Conservation (phyloP, 306 rosid species). For the Cucumis melo region DNA sequence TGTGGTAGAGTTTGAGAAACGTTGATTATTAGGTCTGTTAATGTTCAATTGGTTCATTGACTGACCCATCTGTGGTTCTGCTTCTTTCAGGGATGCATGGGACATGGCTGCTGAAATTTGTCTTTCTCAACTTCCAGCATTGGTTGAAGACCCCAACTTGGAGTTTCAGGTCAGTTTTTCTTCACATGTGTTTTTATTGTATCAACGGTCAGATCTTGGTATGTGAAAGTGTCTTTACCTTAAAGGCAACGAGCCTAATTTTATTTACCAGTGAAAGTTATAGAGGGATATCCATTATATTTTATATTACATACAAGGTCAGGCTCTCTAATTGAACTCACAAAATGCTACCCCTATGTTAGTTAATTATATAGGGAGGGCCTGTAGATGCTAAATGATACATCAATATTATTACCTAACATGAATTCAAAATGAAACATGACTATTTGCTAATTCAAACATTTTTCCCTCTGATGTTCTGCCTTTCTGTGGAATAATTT, state of each 20-base stretch:
- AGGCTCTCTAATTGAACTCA: not conserved
- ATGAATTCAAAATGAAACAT: not conserved
- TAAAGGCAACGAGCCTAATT: not conserved
- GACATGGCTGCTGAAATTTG: slow-evolving; percentile 99
- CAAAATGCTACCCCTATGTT: not conserved
- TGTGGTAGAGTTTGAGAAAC: slow-evolving; percentile 55
- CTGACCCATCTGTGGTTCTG: slow-evolving; percentile 8
- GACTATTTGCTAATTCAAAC: not conserved
- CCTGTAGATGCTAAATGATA: not conserved
- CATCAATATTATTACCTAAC: not conserved
- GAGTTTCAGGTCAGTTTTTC: slow-evolving; percentile 59
- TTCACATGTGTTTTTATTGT: not conserved
- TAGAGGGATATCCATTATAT: not conserved
- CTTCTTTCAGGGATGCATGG: slow-evolving; percentile 94
- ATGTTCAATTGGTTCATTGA: slow-evolving; percentile 4
- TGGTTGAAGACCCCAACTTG: slow-evolving; percentile 70
- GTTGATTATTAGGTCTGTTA: slow-evolving; percentile 12
- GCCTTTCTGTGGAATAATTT: not conserved
- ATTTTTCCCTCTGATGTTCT: not conserved
- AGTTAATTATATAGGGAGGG: not conserved
- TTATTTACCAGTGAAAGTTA: not conserved
- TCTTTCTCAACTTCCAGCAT: slow-evolving; percentile 90
- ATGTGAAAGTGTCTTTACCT: not conserved
- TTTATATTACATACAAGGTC: not conserved
- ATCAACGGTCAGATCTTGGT: not conserved